Base-by-base conservation (phyloP, 1,284 basidiomycete species). In the Leccinum variabile region DNA sequence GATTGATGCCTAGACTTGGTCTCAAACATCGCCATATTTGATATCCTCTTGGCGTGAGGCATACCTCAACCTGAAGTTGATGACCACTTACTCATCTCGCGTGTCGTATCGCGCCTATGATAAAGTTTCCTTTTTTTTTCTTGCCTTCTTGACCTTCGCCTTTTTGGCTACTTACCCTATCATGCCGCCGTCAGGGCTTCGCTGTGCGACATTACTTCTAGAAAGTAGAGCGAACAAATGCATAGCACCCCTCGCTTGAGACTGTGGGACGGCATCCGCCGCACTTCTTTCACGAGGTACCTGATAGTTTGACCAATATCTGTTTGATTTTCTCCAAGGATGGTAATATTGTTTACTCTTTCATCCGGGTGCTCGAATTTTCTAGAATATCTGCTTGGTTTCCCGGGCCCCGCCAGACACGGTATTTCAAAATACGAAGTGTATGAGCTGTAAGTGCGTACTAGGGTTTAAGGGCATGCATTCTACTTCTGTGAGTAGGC, bases 131-230 rank as follows among this genome's bases (percentile, higher is more conserved):
- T 67, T 67, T 61, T 49, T 41, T 44, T 5, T 44, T 44, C 41
- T 49, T 22, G 44, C 3, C 44, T 49, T 49, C 44, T 22, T 49
- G 44, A 49, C 44, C 11, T 22, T 46, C 11, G 33, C 50, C 55
- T 70, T 65, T 32, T 73, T 65, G 70, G 18, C 16, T 41, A 22
- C 53, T 64, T 49, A 37, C 37, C 28, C 16, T 30, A 63, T 46
- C 52, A 53, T 18, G 41, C 41, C 59, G 63, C 41, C 59, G 62
- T 57, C 59, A 54, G 67, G 59, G 41, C n/a, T 13, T 32, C 28
- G 49, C 39, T 55, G 32, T 56, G 35, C 56, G 33, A 53, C 9
- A 56, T 56, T 61, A 50, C 53, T 54, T 55, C 55, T 67, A 54
- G 44, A 66, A 39, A 56, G 59, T 60, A 69, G 60, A 57, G 46